Base-by-base conservation (phyloP, 2,329 filamentous ascomycete genomes). In the Aspergillus alliaceus region DNA sequence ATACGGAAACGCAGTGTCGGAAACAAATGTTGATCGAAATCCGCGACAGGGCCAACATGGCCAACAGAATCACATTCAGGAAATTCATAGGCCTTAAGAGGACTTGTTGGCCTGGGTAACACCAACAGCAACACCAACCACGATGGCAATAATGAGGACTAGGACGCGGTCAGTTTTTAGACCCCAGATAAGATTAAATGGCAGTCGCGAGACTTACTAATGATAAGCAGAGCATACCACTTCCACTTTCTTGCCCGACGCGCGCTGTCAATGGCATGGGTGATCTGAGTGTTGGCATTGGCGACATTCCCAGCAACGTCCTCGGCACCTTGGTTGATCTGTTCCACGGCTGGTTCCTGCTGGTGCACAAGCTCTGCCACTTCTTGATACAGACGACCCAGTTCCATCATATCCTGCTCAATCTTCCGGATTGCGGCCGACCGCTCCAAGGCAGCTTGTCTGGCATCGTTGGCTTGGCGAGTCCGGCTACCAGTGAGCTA, bases 391-490 rank as follows among this genome's bases (percentile, higher is more conserved):
- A 98, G 80, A 75, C 95, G 86, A 6, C 90, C 86, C 56, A 99
- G 82, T 76, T 96, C 90, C 11, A 90, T 86, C 84, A 98, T 90
- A 72, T 96, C 90, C 70, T 85, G 82, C 79, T 96, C 92, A 70
- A 98, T 96, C 82, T 96, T 93, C 76, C 92, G 86, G 65, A 99
- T 90, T 40, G 90, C 92, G 52, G 86, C 86, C 74, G 96, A 92
- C 64, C 95, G 89, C 63, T 91, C 91, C 65, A 84, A 85, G 55
- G 96, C 82, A 34, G 91, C 91, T 35, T 87, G 86, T 63, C 89
- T 87, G 40, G 91, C 90, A 75, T 96, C 90, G 50, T 91, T 71
- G 87, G 86, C 69, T 91, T 88, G 76, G 89, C 89, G 72, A 86
- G 90, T 77, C 88, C 73, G 69, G 50, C 67, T 69, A 40, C 73